Evolutionary conservation across 2,329 filamentous ascomycete genomes (phyloP), one percentile per base, ranked within the genome.

Genomic region (Lachnellula arida): DNA sequence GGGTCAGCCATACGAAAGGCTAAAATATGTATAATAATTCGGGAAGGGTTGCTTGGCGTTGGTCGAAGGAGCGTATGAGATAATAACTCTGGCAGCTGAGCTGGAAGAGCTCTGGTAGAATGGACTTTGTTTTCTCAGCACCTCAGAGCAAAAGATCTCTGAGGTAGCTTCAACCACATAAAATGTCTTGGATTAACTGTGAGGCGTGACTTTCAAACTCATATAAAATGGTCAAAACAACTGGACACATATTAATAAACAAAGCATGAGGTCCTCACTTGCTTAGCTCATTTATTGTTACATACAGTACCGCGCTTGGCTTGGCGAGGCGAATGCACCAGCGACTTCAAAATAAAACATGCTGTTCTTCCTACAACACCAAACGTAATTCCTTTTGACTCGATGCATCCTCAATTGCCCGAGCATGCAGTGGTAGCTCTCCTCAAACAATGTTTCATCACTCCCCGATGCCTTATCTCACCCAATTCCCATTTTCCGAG

Each of bases 381-480:
- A 40, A 44, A 14, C 46, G 17, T 39, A n/a, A 42, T 40, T 43
- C 44, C 32, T 40, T 46, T 15, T 17, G 22, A 28, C 51, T 58
- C 61, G 62, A 69, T 68, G 67, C 60, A 57, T 63, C 56, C 60
- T 52, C 61, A 57, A 52, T 37, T 61, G 40, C 56, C 62, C 28
- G 66, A 67, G 52, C 57, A 66, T 53, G 52, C 61, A 46, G 53
- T 70, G 44, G 60, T 64, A 47, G 56, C 46, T 40, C 58, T 69
- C 4, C 62, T 69, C 3, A 56, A 59, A 49, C 63, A 61, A 62
- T 68, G 54, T 55, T 66, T 62, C 22, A 54, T 46, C 15, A 56
- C 51, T 8, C 64, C 64, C 15, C 57, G 52, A 37, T 66, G 64
- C 48, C 62, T 60, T 28, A 37, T 43, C 19, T 46, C 47, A 7